Conservation (phyloP, 1,139 yeast genomes). For the Hyphopichia khmerensis region DNA sequence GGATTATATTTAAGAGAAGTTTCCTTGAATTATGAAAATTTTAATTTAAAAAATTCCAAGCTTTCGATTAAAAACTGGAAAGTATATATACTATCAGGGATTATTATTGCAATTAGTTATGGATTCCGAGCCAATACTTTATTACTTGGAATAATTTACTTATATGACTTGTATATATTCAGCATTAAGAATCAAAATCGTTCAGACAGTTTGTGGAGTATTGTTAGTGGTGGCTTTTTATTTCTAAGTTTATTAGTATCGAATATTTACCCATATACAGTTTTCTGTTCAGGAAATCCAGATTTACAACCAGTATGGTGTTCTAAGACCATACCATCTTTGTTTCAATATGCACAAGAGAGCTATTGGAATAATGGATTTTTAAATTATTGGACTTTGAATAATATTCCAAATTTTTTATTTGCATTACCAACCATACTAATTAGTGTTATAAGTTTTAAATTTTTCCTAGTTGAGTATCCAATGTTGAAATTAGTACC, state of each 20-base stretch:
- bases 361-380: conserved; percentile 88
- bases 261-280: conserved; percentile 52
- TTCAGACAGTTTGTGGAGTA: conserved; percentile 22
- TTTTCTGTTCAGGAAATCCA: conserved; percentile 45
- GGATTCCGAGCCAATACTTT: conserved; percentile 75
- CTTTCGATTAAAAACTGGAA: conserved; percentile 9
- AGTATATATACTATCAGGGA: conserved; percentile 55
- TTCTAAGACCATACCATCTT: conserved; percentile 48
- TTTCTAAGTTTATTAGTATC: conserved; percentile 44
- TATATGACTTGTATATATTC: conserved; percentile 52
- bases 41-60: conserved; percentile 12
- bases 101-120: conserved; percentile 54
- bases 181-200: conserved; percentile 12
- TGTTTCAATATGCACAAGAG: conserved; percentile 73
- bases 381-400: conserved; percentile 74
- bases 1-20: conserved; percentile 56
- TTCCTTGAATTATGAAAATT: conserved; percentile 24
- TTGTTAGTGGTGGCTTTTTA: conserved; percentile 57
- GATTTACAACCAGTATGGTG: conserved; percentile 71
- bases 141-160: conserved; percentile 65
- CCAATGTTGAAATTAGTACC: conserved; percentile 37
- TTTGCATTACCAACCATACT: conserved; percentile 68
- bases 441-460: conserved; percentile 29
- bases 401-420: conserved; percentile 81
- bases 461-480: conserved; percentile 31